Evolutionary conservation across 1,284 basidiomycete species (phyloP).

Genomic region (Ganoderma leucocontextum): DNA sequence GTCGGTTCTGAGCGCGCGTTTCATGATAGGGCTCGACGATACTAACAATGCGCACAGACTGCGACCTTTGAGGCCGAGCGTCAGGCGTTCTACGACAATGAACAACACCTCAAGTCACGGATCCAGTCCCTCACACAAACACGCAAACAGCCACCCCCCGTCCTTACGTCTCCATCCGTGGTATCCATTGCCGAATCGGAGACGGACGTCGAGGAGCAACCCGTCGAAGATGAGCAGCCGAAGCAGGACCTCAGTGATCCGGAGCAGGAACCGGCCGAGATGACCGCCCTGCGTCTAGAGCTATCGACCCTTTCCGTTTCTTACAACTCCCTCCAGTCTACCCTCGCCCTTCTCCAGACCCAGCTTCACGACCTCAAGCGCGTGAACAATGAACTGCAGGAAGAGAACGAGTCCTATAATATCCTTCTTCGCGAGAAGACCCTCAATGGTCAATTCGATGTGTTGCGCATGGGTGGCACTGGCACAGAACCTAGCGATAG

Average conservation of each 20-base stretch:
- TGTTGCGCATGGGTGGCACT: conserved; percentile 68
- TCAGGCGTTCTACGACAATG: conserved; percentile 87
- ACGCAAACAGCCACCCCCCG: conserved; percentile 55
- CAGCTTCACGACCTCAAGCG: conserved; percentile 81
- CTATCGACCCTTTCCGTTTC: conserved; percentile 84
- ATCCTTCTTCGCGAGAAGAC: conserved; percentile 90
- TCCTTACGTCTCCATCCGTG: conserved; percentile 41
- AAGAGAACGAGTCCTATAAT: conserved; percentile 96
- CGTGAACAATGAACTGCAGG: conserved; percentile 83
- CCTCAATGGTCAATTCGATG: conserved; percentile 84
- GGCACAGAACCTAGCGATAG: conserved; percentile 50
- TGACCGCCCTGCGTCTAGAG: conserved; percentile 81
- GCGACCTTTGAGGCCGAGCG: conserved; percentile 84
- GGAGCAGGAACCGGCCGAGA: conserved; percentile 80
- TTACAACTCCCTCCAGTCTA: conserved; percentile 80
- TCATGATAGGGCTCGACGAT: neutral
- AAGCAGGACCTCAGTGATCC: conserved; percentile 63
- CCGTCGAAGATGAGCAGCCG: conserved; percentile 36
- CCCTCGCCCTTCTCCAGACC: conserved; percentile 75
- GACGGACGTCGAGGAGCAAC: conserved; percentile 51
- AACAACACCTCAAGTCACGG: conserved; percentile 86
- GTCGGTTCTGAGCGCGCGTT: conserved; percentile 43
- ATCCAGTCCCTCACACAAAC: conserved; percentile 79
- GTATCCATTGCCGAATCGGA: conserved; percentile 51
- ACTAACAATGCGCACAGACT: conserved; percentile 53